Evolutionary conservation across 345 rosid species (phyloP).

Genomic region (Orychophragmus violaceus): DNA sequence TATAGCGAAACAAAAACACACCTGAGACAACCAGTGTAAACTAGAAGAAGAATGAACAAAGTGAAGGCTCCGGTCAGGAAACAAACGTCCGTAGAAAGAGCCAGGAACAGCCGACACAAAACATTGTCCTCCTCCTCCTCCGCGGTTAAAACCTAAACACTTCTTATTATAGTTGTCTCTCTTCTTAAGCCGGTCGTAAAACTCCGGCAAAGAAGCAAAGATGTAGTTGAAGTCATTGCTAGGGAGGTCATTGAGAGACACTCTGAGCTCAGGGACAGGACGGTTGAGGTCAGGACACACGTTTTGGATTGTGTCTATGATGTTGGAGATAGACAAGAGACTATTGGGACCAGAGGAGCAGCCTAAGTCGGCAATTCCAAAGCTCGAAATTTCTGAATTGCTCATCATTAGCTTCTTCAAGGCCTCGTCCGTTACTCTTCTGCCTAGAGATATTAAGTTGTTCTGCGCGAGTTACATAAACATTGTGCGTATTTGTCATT

Average conservation of each 20-base stretch:
- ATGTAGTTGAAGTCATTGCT: conserved; percentile 62
- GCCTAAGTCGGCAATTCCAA: conserved; percentile 83
- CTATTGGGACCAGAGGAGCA: conserved; percentile 76
- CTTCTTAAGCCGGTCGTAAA: conserved; percentile 32
- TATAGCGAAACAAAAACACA: conserved; percentile 19
- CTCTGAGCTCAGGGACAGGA: conserved; percentile 42
- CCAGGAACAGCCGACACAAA: conserved; percentile 53
- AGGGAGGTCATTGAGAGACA: conserved; percentile 66
- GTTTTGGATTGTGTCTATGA: conserved; percentile 35
- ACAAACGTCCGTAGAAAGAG: conserved; percentile 72
- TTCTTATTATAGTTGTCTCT: neutral
- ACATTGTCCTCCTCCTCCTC: conserved; percentile 30
- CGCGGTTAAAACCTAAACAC: conserved; percentile 29
- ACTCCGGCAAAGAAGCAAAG: conserved; percentile 46
- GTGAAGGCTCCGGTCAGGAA: conserved; percentile 55
- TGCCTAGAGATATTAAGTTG: conserved; percentile 42
- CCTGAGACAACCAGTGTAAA: conserved; percentile 86
- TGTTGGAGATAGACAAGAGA: conserved; percentile 39
- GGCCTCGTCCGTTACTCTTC: conserved; percentile 48
- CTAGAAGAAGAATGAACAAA: conserved; percentile 72
- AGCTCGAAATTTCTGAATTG: conserved; percentile 22
- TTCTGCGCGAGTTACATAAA: conserved; percentile 32
- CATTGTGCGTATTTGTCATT: neutral
- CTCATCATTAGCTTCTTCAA: conserved; percentile 26
- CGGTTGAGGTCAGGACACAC: conserved; percentile 23